Evolutionary conservation across 2,329 filamentous ascomycete genomes (phyloP).

Genomic region (Curvularia sp.): DNA sequence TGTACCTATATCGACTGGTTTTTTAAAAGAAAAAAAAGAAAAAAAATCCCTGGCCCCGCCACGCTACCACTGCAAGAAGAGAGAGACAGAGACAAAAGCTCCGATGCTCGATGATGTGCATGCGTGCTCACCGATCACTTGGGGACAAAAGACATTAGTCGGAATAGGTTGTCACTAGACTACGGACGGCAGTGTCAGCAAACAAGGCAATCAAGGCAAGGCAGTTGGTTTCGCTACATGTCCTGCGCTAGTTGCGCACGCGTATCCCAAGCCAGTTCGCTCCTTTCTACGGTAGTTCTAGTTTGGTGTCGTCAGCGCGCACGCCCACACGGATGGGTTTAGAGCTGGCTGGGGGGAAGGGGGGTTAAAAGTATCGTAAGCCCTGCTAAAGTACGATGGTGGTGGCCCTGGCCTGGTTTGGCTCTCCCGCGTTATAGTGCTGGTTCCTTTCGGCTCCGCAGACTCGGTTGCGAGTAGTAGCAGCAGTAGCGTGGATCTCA

Average conservation of each 20-base stretch:
- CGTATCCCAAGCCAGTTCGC: slow-evolving; percentile 7
- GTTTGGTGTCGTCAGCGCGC: slow-evolving; percentile 11
- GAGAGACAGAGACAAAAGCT: slow-evolving; percentile 24
- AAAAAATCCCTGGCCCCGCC: slow-evolving; percentile 30
- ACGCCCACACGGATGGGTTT: not conserved
- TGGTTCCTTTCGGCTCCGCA: slow-evolving; percentile 22
- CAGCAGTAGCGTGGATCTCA: slow-evolving; percentile 16
- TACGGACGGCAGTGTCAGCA: slow-evolving; percentile 26
- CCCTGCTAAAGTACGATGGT: slow-evolving; percentile 11
- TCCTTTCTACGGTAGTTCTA: slow-evolving; percentile 9
- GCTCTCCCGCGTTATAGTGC: slow-evolving; percentile 21
- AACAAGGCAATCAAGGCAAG: slow-evolving; percentile 4
- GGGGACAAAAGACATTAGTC: slow-evolving; percentile 1
- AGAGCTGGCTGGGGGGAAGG: slow-evolving; percentile 1
- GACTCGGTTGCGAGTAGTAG: slow-evolving; percentile 17
- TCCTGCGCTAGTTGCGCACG: slow-evolving; percentile 34
- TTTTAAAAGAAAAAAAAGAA: slow-evolving; percentile 9
- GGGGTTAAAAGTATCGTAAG: slow-evolving; percentile 16
- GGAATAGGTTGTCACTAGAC: slow-evolving; percentile 22
- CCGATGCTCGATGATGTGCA: slow-evolving; percentile 17
- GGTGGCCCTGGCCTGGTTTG: slow-evolving; percentile 19
- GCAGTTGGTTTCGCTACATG: slow-evolving; percentile 3
- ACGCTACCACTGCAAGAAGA: slow-evolving; percentile 28
- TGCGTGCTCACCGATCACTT: slow-evolving; percentile 25
- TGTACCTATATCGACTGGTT: not conserved